These are phyloP conservation scores for Dactylonectria macrodidyma DNA, from an alignment of 2,329 filamentous ascomycete species.

Conservation along the genomic window DNA sequence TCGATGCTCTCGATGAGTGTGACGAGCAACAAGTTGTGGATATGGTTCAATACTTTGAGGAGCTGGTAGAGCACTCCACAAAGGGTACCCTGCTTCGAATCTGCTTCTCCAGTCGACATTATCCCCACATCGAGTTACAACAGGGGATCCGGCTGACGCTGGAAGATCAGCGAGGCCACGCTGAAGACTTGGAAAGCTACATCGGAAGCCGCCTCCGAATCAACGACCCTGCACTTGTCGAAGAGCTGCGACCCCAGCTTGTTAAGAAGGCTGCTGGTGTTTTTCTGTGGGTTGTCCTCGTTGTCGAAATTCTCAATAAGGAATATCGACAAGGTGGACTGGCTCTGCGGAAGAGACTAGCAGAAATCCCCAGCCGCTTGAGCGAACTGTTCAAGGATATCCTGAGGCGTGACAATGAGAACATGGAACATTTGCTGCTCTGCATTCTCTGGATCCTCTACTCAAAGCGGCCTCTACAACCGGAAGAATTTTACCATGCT, in stretches of 20 bases:
- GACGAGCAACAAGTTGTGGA: constrained; percentile 57
- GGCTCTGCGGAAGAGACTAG: constrained; percentile 47
- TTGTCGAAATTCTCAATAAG: constrained; percentile 57
- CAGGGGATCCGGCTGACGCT: constrained; percentile 50
- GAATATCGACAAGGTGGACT: constrained; percentile 48
- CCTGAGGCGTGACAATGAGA: constrained; percentile 60
- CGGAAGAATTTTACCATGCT: constrained; percentile 62
- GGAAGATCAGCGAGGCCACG: constrained; percentile 54
- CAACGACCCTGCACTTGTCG: neutral
- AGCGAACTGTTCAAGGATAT: constrained; percentile 66
- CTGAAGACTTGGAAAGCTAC: constrained; percentile 54
- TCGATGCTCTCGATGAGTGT: constrained; percentile 64
- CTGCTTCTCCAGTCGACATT: constrained; percentile 63
- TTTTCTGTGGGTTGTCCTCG: constrained; percentile 61
- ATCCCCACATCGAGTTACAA: constrained; percentile 56
- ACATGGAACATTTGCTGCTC: constrained; percentile 57
- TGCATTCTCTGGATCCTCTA: constrained; percentile 69
- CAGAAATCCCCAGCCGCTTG: constrained; percentile 57
- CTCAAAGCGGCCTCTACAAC: constrained; percentile 59
- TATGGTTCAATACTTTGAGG: constrained; percentile 61
- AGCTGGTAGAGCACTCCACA: constrained; percentile 50
- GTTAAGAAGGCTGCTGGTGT: constrained; percentile 56
- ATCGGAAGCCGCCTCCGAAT: constrained; percentile 49
- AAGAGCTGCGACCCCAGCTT: constrained; percentile 43
- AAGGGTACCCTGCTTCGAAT: constrained; percentile 47